phyloP scores from a whole-genome alignment of 192 early-diverging fungal genomes.

The Spinellus fusiger region DNA sequence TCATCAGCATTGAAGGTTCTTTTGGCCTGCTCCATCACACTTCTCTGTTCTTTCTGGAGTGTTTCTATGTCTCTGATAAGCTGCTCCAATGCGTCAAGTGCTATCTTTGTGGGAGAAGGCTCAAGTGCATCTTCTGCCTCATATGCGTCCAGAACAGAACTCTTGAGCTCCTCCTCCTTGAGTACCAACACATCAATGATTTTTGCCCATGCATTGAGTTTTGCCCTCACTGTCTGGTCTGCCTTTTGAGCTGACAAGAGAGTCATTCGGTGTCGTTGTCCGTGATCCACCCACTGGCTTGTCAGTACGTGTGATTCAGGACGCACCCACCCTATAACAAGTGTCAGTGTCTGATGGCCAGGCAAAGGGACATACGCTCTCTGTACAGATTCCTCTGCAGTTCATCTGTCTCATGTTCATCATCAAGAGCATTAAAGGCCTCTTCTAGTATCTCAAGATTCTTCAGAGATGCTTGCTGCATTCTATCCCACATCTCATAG shows the following conservation, averaged over 20 bases:
- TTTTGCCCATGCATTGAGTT: conserved; percentile 52
- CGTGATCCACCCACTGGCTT: conserved; percentile 47
- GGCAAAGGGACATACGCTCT: conserved; percentile 11
- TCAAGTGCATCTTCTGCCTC: background rate
- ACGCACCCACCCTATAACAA: conserved; percentile 47
- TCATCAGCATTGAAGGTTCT: conserved; percentile 68
- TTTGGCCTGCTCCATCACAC: conserved; percentile 62
- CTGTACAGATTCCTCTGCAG: conserved; percentile 46
- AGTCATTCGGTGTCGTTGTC: conserved; percentile 46
- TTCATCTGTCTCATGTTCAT: conserved; percentile 69
- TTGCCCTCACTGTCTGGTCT: conserved; percentile 47
- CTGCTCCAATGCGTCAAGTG: conserved; percentile 6
- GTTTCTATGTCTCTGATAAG: conserved; percentile 15
- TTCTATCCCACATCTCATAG: conserved; percentile 56
- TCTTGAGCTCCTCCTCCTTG: conserved; percentile 25
- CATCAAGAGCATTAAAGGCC: conserved; percentile 59
- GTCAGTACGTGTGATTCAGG: conserved; percentile 48
- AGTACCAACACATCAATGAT: conserved; percentile 52
- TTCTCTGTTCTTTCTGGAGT: conserved; percentile 25
- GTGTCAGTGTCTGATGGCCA: background rate
- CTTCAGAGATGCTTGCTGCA: conserved; percentile 45
- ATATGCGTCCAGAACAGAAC: conserved; percentile 18
- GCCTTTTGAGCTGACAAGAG: conserved; percentile 54
- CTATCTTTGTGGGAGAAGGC: background rate
- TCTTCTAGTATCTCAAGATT: conserved; percentile 60